Percentiles rank a stretch among this genome's conserved stretches.
These are phyloP conservation scores for Hypoxylon sp. DNA, from an alignment of 2,329 filamentous ascomycete species.

Conservation along the genomic window DNA sequence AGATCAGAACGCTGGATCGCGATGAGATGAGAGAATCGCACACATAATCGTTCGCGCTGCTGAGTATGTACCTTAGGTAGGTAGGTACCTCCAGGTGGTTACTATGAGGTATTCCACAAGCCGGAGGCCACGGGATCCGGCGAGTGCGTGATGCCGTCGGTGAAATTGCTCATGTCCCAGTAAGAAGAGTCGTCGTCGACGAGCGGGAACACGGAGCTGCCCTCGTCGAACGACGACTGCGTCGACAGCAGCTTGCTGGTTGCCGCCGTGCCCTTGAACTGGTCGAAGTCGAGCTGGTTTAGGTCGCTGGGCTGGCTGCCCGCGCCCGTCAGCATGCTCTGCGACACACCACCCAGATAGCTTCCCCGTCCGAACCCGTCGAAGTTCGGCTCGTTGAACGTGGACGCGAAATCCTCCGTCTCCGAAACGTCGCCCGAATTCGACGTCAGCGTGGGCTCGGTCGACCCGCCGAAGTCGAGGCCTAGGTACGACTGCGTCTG, in stretches of 20 bases:
- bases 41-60: neutral
- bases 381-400: conserved; percentile 61
- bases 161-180: conserved; percentile 60
- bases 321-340: conserved; percentile 59
- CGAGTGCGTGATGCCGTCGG: conserved; percentile 55
- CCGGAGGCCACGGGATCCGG: conserved; percentile 55
- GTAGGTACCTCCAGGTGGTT: neutral
- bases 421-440: conserved; percentile 78
- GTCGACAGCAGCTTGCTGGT: conserved; percentile 63
- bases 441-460: conserved; percentile 69
- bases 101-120: conserved; percentile 50
- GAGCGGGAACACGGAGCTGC: conserved; percentile 62
- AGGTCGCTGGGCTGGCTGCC: conserved; percentile 57
- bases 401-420: conserved; percentile 70
- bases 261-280: conserved; percentile 67
- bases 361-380: conserved; percentile 65
- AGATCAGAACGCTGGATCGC: conserved; percentile 1
- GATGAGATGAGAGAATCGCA: neutral
- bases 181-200: conserved; percentile 62
- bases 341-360: conserved; percentile 63
- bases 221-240: conserved; percentile 58
- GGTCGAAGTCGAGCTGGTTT: conserved; percentile 68
- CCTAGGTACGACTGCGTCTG: conserved; percentile 60
- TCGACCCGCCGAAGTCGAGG: conserved; percentile 63
- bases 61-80: neutral